Evolutionary conservation across 2,329 filamentous ascomycete genomes (phyloP).

Genomic region (Paecilomyces niveus): DNA sequence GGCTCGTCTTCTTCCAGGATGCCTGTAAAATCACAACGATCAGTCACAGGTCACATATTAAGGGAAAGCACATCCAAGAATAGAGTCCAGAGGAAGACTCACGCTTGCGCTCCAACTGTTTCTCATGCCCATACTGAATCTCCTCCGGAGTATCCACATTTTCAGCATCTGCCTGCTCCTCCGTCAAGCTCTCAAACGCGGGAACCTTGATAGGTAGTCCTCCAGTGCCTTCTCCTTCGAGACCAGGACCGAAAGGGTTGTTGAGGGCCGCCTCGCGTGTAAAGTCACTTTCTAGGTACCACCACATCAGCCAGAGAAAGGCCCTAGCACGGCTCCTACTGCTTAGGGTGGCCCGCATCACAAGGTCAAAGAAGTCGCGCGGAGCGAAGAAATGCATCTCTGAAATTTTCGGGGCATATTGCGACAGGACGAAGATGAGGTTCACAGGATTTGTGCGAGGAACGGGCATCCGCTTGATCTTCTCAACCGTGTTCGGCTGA

Average conservation of each 20-base stretch:
- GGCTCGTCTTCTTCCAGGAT: conserved; percentile 43
- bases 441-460: conserved; percentile 96
- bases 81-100: conserved; percentile 9
- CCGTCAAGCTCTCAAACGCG: conserved; percentile 40
- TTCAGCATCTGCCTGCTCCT: conserved; percentile 44
- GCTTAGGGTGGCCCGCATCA: conserved; percentile 80
- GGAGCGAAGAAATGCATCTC: conserved; percentile 82
- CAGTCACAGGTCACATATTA: neutral
- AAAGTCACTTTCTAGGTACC: conserved; percentile 95
- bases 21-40: conserved; percentile 17
- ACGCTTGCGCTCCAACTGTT: conserved; percentile 42
- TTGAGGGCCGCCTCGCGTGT: conserved; percentile 77
- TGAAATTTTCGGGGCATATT: conserved; percentile 83
- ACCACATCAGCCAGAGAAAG: conserved; percentile 98
- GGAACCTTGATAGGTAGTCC: conserved; percentile 43
- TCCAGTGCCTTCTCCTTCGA: conserved; percentile 35
- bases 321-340: conserved; percentile 77
- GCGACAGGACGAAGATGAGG: conserved; percentile 88
- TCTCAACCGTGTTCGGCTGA: conserved; percentile 76
- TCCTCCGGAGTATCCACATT: conserved; percentile 45
- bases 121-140: conserved; percentile 42
- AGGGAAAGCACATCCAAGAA: conserved; percentile 2
- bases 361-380: conserved; percentile 89
- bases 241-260: conserved; percentile 73
- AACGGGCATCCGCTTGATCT: conserved; percentile 61